These are phyloP conservation scores for Uronychia binucleata DNA, from an alignment of 73 alveolate species.

Conservation along the genomic window DNA sequence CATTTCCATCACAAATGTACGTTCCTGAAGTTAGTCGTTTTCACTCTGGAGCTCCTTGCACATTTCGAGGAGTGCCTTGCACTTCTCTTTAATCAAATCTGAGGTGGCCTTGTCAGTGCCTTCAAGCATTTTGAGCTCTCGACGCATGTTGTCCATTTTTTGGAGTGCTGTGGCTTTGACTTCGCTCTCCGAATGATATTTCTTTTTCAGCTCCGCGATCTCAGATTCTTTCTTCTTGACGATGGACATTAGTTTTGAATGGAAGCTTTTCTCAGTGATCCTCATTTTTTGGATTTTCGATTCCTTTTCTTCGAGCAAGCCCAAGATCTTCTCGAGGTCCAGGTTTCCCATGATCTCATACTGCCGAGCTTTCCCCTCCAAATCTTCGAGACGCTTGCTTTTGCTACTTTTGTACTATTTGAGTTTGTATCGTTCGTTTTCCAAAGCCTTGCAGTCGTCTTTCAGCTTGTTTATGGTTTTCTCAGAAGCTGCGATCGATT, in stretches of 20 bases:
- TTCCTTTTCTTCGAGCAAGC: slow-evolving; percentile 40
- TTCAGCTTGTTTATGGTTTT: slow-evolving; percentile 86
- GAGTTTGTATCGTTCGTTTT: slow-evolving; percentile 60
- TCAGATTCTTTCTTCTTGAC: slow-evolving; percentile 19
- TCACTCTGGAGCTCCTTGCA: slow-evolving; percentile 64
- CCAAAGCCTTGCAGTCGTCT: slow-evolving; percentile 81
- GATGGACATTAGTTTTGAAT: no score
- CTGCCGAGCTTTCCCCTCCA: slow-evolving; percentile 67
- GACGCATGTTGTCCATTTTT: slow-evolving; percentile 50
- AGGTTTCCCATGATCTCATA: slow-evolving; percentile 60
- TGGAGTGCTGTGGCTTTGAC: slow-evolving; percentile 42
- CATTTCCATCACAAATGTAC: neutral
- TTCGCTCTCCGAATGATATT: slow-evolving; percentile 29
- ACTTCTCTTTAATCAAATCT: slow-evolving; percentile 60
- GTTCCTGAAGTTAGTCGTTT: slow-evolving; percentile 42
- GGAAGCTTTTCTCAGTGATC: slow-evolving; percentile 34
- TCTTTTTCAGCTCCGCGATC: slow-evolving; percentile 35
- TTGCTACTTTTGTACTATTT: slow-evolving; percentile 65
- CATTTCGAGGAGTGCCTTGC: slow-evolving; percentile 46
- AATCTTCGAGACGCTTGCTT: slow-evolving; percentile 63
- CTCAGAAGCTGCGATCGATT: slow-evolving; percentile 91
- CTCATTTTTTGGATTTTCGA: slow-evolving; percentile 50
- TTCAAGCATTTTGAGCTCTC: slow-evolving; percentile 48
- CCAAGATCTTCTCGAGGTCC: slow-evolving; percentile 57
- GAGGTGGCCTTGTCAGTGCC: slow-evolving; percentile 49